Percentiles rank a stretch among this genome's conserved stretches.
Conservation (phyloP, 164 flowering plant genomes). For the Macadamia integrifolia region DNA sequence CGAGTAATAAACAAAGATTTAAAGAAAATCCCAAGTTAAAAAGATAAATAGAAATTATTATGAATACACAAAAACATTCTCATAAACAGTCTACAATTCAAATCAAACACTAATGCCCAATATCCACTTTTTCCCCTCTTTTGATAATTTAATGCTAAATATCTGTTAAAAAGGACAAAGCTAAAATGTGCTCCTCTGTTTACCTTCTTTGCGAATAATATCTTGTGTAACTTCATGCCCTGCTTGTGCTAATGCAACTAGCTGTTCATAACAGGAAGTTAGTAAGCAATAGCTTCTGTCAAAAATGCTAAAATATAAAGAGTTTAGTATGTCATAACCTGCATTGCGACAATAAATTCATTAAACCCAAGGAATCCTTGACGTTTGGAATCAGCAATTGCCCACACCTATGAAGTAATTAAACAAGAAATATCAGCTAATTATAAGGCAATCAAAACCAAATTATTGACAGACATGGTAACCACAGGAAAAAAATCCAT, state of each 20-base stretch:
- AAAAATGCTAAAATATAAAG: neutral
- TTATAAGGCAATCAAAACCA: neutral
- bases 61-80: neutral
- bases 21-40: neutral
- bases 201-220: conserved; percentile 48
- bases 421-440: neutral
- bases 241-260: conserved; percentile 82
- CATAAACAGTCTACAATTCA: neutral
- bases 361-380: conserved; percentile 86
- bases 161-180: neutral
- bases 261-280: conserved; percentile 28
- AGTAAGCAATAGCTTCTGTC: neutral
- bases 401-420: conserved; percentile 66
- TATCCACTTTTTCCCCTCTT: too few species aligned
- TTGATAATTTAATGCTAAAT: neutral
- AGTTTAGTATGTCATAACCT: conserved; percentile 37
- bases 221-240: conserved; percentile 58
- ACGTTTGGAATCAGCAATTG: conserved; percentile 83
- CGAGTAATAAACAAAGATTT: neutral
- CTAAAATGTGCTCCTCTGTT: neutral
- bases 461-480: neutral
- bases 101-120: neutral
- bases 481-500: neutral
- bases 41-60: neutral
- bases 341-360: conserved; percentile 86